Percentiles rank a stretch among this genome's conserved stretches.
phyloP scores from a whole-genome alignment of 192 early-diverging fungal species.

The Hyaloraphidium curvatum region DNA sequence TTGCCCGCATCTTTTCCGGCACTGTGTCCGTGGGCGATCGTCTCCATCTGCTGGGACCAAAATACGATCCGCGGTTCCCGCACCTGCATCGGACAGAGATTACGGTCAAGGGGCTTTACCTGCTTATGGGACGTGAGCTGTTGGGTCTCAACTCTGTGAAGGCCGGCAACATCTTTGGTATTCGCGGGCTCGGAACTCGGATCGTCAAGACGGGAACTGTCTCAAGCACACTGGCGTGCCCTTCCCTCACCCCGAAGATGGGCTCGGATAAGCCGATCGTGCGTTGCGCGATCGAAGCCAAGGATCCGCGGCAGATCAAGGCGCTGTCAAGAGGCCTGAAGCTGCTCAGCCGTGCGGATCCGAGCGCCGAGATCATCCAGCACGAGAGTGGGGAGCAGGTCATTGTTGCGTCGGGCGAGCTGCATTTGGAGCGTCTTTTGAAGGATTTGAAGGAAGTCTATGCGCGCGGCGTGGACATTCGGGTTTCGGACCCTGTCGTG shows the following conservation, averaged over 20 bases:
- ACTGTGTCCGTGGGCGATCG: slow-evolving; percentile 68
- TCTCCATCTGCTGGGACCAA: slow-evolving; percentile 79
- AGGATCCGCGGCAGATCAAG: too few relatives aligned
- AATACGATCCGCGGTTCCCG: slow-evolving; percentile 51
- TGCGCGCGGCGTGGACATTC: slow-evolving; percentile 83
- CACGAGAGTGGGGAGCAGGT: slow-evolving; percentile 96
- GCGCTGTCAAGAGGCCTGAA: slow-evolving; percentile 70
- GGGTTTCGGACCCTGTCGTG: slow-evolving; percentile 85
- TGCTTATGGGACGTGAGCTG: slow-evolving; percentile 95
- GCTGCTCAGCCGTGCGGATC: slow-evolving; percentile 85
- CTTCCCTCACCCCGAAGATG: slow-evolving; percentile 53
- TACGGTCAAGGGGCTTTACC: slow-evolving; percentile 56
- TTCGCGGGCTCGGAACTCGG: slow-evolving; percentile 66
- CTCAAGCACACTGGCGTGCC: slow-evolving; percentile 44
- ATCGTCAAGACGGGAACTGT: slow-evolving; percentile 93
- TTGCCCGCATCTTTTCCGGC: slow-evolving; percentile 84
- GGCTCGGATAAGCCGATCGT: slow-evolving; percentile 70
- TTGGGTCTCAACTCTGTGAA: slow-evolving; percentile 60
- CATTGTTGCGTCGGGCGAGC: slow-evolving; percentile 87
- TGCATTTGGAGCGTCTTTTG: slow-evolving; percentile 90
- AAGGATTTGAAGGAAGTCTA: slow-evolving; percentile 85
- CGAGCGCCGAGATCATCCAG: slow-evolving; percentile 73
- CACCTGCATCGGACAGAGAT: slow-evolving; percentile 35
- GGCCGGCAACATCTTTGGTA: slow-evolving; percentile 93
- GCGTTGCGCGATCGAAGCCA: slow-evolving; percentile 77